Conservation (phyloP, 2,329 filamentous ascomycete species). For the Fusarium oxysporum region DNA sequence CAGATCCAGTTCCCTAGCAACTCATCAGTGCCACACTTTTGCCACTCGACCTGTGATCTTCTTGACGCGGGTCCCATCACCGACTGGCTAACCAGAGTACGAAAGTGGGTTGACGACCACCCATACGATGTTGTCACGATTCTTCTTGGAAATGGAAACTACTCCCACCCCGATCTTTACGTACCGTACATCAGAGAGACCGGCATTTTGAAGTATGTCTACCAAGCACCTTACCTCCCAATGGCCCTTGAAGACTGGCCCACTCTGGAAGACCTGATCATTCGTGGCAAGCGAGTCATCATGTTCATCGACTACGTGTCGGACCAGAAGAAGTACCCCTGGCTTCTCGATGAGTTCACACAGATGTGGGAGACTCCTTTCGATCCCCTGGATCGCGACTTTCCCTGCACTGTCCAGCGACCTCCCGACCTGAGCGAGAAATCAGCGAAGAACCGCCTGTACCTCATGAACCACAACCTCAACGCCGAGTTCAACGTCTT, state of each 20-base stretch:
- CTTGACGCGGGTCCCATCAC: constrained; percentile 84
- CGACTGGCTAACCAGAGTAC: constrained; percentile 76
- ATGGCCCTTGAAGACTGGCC: constrained; percentile 85
- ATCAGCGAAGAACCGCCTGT: constrained; percentile 73
- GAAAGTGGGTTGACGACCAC: constrained; percentile 77
- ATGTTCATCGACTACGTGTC: constrained; percentile 89
- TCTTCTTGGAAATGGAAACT: constrained; percentile 85
- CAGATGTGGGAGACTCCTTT: constrained; percentile 95
- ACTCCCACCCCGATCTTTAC: constrained; percentile 73
- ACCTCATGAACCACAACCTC: constrained; percentile 91
- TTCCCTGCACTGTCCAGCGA: constrained; percentile 83
- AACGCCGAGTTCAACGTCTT: constrained; percentile 81
- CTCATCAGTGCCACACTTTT: constrained; percentile 73
- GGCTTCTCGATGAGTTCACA: constrained; percentile 87
- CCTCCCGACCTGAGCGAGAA: constrained; percentile 72
- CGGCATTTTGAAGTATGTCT: constrained; percentile 79
- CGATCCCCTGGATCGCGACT: constrained; percentile 71
- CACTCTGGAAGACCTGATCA: constrained; percentile 80
- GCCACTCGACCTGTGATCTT: constrained; percentile 85
- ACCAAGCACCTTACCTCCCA: constrained; percentile 76
- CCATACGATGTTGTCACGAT: constrained; percentile 91
- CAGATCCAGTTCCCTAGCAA: constrained; percentile 70
- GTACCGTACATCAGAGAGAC: constrained; percentile 75
- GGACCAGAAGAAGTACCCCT: constrained; percentile 81
- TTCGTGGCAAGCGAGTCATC: constrained; percentile 76